A percentile compares a stretch with the other conserved stretches of the same genome.
These are phyloP conservation scores for Immersiporthe knoxdaviesiana DNA, from an alignment of 2,329 filamentous ascomycete species.

Conservation along the genomic window DNA sequence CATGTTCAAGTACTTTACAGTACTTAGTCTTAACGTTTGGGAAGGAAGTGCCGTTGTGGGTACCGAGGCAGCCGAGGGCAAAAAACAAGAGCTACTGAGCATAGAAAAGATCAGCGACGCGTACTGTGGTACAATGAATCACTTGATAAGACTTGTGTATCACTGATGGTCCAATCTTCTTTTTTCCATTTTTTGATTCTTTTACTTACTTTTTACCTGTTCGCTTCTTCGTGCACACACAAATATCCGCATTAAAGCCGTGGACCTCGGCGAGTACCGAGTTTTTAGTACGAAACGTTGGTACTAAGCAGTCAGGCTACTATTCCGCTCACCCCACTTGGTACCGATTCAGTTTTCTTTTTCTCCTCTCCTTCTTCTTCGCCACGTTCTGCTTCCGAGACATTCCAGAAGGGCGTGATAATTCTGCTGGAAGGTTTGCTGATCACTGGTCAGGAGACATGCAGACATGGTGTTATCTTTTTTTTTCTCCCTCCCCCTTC, in stretches of 20 bases:
- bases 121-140: background rate
- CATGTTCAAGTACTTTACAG: conserved; percentile 11
- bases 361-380: background rate
- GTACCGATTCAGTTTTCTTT: background rate
- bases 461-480: too few relatives aligned
- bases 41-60: background rate
- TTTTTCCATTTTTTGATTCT: background rate
- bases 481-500: too few relatives aligned
- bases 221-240: background rate
- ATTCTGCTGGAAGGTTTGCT: background rate
- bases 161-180: background rate
- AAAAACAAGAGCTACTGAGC: background rate
- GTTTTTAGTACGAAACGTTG: background rate
- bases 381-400: background rate
- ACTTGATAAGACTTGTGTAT: background rate
- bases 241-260: conserved; percentile 1
- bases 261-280: background rate
- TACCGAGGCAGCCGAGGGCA: background rate
- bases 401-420: too few relatives aligned
- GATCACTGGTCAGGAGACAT: background rate
- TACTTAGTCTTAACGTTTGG: conserved; percentile 1
- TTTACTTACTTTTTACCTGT: background rate
- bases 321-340: background rate
- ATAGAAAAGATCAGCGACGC: background rate
- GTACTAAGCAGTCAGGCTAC: background rate